A percentile compares a stretch with the other conserved stretches of the same genome.
phyloP scores from a whole-genome alignment of 345 rosid species.

The thale cress (Arabidopsis thaliana) region DNA sequence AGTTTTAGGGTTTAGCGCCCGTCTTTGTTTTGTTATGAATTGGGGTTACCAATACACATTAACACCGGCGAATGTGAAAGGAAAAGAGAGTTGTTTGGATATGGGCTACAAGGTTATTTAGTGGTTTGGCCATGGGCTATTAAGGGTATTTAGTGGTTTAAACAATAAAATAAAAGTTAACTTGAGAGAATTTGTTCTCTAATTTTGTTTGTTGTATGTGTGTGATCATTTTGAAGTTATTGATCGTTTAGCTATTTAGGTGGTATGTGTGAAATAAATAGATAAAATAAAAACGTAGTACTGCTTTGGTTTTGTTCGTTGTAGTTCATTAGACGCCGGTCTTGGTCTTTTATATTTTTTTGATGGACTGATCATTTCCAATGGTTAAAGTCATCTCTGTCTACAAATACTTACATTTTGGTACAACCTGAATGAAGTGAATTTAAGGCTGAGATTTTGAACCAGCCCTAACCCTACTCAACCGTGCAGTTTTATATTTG shows the following conservation, averaged over 20 bases:
- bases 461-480: no score
- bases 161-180: constrained; percentile 10
- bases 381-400: no score
- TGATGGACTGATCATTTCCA: no score
- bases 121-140: neutral
- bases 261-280: neutral
- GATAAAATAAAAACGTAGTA: neutral
- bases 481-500: neutral
- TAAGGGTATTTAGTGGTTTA: constrained; percentile 1
- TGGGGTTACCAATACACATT: constrained; percentile 15
- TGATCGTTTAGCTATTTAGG: neutral
- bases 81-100: neutral
- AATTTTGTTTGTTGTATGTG: neutral
- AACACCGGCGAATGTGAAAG: constrained; percentile 9
- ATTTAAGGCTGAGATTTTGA: no score
- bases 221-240: neutral
- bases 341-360: no score
- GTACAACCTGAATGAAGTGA: no score
- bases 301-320: neutral
- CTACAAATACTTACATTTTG: no score
- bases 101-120: neutral
- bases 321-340: neutral
- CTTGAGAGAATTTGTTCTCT: neutral
- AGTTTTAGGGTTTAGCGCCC: constrained; percentile 11
- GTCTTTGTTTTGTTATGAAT: constrained; percentile 10